Base-by-base conservation (phyloP, 1,284 basidiomycete genomes). In the Fereydounia khargensis region DNA sequence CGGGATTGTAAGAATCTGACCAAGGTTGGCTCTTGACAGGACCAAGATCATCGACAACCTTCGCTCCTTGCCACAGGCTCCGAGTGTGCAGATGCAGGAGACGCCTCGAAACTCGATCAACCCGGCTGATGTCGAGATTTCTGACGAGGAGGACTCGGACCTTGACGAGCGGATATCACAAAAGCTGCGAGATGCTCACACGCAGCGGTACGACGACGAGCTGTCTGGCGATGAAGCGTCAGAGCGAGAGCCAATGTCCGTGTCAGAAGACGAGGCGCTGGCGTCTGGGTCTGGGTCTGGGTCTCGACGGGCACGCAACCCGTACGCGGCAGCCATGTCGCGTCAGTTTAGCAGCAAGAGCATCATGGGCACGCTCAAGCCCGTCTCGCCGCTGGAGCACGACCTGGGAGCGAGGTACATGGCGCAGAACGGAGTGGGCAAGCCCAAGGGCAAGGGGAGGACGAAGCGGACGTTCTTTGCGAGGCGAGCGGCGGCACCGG, bases 41-140 rank as follows among this genome's bases (percentile, higher is more conserved):
- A 79, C 80, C 14, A 83, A 81, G 20, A 87, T 90, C 6, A 79
- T 95, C 36, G 84, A 88, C 57, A 87, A 91, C 47, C 78, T 97
- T 6, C 82, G 85, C 17, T 82, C 86, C 52, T 77, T 98, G 20
- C 83, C 83, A 2, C 83, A 85, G 54, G 90, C 89, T 0, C 94
- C 94, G 0, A 89, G 89, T 7, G 89, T 90, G 0, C 86, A 85
- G 50, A 83, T 95, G 81, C 89, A 91, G 36, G 84, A 88, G 39
- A 86, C 89, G 1, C 90, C 91, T 0, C 76, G 82, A 31, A 52
- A 51, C 6, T 61, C 69, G 32, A 38, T 72, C 30, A 84, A 82
- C 3, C 78, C 81, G 14, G 85, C 88, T 56, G 79, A 87, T 10
- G 66, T 60, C 47, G 70, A 73, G 22, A 36, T 69, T 35, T 64